These are phyloP conservation scores for Haplosporangium gracile DNA, from an alignment of 192 early-diverging fungal species.

Conservation along the genomic window DNA sequence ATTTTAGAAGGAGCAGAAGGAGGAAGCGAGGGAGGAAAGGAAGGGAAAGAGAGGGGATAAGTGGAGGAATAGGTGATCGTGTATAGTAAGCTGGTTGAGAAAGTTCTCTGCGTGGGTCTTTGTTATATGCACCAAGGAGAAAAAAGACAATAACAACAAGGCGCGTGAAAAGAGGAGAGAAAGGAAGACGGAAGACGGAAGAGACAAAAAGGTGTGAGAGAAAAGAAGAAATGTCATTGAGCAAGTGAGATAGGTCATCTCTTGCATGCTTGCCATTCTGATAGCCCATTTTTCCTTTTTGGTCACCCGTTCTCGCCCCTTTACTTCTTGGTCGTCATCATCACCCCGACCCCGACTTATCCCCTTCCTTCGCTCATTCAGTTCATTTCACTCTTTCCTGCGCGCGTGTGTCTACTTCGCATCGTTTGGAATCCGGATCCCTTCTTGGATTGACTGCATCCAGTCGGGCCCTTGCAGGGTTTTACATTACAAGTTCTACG, in stretches of 20 bases:
- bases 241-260: too few relatives aligned
- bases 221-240: too few relatives aligned
- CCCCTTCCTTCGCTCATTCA: too few relatives aligned
- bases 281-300: too few relatives aligned
- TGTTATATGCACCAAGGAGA: not conserved
- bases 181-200: not conserved
- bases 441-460: not conserved
- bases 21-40: not conserved
- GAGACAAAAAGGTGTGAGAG: not conserved
- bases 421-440: slow-evolving; percentile 26
- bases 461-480: not conserved
- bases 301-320: too few relatives aligned
- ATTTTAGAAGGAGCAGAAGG: not conserved
- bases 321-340: too few relatives aligned
- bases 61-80: not conserved
- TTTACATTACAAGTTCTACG: not conserved
- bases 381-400: not conserved
- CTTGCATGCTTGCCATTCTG: too few relatives aligned
- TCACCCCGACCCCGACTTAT: too few relatives aligned
- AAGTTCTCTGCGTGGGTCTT: not conserved
- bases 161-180: not conserved
- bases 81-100: not conserved
- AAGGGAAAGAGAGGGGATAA: not conserved
- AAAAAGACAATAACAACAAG: not conserved
- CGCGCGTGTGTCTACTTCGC: not conserved